These are phyloP conservation scores for Trichoderma simmonsii DNA, from an alignment of 2,329 filamentous ascomycete genomes.

Conservation along the genomic window DNA sequence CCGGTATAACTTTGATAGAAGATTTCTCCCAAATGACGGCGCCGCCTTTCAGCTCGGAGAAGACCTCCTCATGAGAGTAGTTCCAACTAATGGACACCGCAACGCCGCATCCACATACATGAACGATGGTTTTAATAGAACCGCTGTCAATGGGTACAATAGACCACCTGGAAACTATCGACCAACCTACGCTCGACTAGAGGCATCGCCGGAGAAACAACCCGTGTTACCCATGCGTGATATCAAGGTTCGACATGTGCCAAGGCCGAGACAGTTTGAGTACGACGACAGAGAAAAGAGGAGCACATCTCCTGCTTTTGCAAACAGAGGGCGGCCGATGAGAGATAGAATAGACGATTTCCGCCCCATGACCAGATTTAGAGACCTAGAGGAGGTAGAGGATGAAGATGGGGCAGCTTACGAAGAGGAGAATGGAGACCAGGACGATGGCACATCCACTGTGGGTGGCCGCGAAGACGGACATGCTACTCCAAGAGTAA, in stretches of 20 bases:
- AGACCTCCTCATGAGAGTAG: constrained; percentile 38
- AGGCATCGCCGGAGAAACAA: constrained; percentile 27
- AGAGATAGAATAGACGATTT: constrained; percentile 21
- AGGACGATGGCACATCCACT: constrained; percentile 25
- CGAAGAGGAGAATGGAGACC: background rate
- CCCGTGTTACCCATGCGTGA: constrained; percentile 42
- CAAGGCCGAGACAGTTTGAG: background rate
- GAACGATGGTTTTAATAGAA: constrained; percentile 35
- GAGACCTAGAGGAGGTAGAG: constrained; percentile 22
- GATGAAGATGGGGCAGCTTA: background rate
- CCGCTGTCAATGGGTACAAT: constrained; percentile 20
- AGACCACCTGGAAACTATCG: constrained; percentile 15
- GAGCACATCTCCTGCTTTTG: constrained; percentile 29
- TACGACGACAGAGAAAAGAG: constrained; percentile 1
- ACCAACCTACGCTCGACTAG: constrained; percentile 23
- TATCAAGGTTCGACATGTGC: constrained; percentile 26
- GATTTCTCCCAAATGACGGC: constrained; percentile 12
- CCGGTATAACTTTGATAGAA: constrained; percentile 12
- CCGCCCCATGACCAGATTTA: constrained; percentile 22
- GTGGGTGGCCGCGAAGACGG: constrained; percentile 24
- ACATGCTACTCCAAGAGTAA: constrained; percentile 26
- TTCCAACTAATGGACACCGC: constrained; percentile 26
- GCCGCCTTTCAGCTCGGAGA: constrained; percentile 35
- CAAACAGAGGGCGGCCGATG: constrained; percentile 23
- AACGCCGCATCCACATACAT: constrained; percentile 26